Base-by-base conservation (phyloP, 1,284 basidiomycete genomes). In the Termitomyces sp. region DNA sequence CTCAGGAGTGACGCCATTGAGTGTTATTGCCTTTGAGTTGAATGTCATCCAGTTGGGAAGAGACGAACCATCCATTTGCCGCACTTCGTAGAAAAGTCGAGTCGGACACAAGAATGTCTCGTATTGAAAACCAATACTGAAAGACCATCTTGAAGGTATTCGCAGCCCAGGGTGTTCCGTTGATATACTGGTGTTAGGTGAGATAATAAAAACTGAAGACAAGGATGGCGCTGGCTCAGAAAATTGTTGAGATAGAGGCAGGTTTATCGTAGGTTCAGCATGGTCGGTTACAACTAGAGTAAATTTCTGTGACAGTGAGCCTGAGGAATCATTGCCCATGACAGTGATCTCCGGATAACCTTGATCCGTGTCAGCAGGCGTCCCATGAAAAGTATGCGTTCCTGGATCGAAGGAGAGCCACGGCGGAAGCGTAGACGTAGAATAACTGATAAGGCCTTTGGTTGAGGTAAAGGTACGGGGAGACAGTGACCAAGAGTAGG, bases 91-190 rank as follows among this genome's bases (percentile, higher is more conserved):
- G 68, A 73, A 90, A 13, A 95, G 58, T 53, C 72, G 68, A 47
- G 72, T 70, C 17, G 66, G 53, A 15, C 79, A 72, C 1, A 65
- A 65, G 67, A 87, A 90, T 1, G 90, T 94, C 49, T 81, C 74
- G 57, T 81, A 76, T 41, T 84, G 73, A 63, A 97, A 85, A 9
- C 94, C 95, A 55, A 98, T 79, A 63, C 91, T 94, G 71, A 96
- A 98, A 0, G 91, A 93, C 93, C 94, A 97, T 30, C 76, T 73
- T 1, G 83, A 81, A 1, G 92, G 94, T 8, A 96, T 80, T 43
- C 92, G 79, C 53, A 97, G 68, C 12, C 82, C 78, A 21, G 89
- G 88, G 49, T 77, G 76, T 15, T 67, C 62, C 13, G 76, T 75
- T 17, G 65, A 62, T 42, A 90, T 69, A 15, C 83, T 81, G 19